A percentile compares a stretch with the other conserved stretches of the same genome.
Conservation (phyloP, 441 rosid species). For the Pelargonium myrrhifolium region DNA sequence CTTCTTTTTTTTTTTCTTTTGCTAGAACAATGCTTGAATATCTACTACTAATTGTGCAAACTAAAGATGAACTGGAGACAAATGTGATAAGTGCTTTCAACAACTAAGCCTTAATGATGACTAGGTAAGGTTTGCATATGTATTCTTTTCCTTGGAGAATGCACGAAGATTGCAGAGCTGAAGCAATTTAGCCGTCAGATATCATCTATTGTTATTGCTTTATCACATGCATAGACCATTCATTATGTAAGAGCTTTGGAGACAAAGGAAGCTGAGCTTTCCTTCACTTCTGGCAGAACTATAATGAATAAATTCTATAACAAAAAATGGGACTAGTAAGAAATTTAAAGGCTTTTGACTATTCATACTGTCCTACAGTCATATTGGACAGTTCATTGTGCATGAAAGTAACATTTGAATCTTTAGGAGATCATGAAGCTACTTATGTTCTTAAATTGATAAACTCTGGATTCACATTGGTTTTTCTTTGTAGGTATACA, state of each 20-base stretch:
- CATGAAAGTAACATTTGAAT: neutral
- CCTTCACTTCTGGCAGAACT: neutral
- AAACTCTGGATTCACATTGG: conserved; percentile 10
- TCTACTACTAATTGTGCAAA: neutral
- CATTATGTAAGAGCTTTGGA: neutral
- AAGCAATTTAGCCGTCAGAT: neutral
- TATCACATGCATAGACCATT: neutral
- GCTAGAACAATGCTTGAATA: neutral
- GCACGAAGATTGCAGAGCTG: neutral
- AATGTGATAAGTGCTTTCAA: neutral
- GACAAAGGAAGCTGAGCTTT: conserved; percentile 1
- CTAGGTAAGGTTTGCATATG: neutral
- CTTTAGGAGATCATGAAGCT: neutral
- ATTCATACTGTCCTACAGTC: neutral
- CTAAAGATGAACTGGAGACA: neutral
- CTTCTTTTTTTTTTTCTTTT: neutral
- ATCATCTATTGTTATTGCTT: neutral
- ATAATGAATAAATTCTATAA: neutral
- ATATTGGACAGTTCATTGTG: neutral
- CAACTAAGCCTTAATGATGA: neutral
- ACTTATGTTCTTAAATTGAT: neutral
- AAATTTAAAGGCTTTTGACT: neutral
- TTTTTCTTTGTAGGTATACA: conserved; percentile 9
- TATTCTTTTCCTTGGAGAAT: neutral
- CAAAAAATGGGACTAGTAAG: neutral